Evolutionary conservation across 129 eudicot genomes (phyloP).

Genomic region (Solidago caesia): DNA sequence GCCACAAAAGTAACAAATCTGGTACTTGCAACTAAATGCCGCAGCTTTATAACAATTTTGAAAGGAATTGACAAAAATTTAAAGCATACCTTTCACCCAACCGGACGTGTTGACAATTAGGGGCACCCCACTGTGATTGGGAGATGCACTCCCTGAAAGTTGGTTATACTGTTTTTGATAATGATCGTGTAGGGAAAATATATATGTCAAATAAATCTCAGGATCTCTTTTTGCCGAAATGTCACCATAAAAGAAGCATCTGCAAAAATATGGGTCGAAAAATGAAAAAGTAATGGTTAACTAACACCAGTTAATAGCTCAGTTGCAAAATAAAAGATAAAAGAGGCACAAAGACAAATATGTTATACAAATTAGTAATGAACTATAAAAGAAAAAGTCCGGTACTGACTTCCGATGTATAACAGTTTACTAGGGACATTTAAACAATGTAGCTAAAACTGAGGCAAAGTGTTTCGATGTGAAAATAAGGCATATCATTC

Average conservation of each 20-base stretch:
- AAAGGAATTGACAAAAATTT: not conserved
- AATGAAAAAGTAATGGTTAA: not conserved
- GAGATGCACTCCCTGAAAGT: slow-evolving; percentile 26
- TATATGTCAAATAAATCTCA: slow-evolving; percentile 47
- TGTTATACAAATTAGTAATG: not conserved
- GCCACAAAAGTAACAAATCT: slow-evolving; percentile 22
- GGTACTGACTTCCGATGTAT: too few relatives aligned
- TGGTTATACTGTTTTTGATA: slow-evolving; percentile 42
- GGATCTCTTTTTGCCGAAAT: slow-evolving; percentile 91
- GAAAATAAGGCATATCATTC: not conserved
- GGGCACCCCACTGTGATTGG: slow-evolving; percentile 47
- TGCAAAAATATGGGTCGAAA: slow-evolving; percentile 31
- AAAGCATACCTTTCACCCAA: slow-evolving; percentile 87
- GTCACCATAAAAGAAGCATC: slow-evolving; percentile 96
- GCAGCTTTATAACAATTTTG: slow-evolving; percentile 3
- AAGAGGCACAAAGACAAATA: not conserved
- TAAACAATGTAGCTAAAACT: not conserved
- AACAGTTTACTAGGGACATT: too few relatives aligned
- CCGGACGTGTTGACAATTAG: slow-evolving; percentile 91
- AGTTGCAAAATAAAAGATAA: not conserved
- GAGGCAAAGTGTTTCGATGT: not conserved
- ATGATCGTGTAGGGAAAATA: slow-evolving; percentile 61
- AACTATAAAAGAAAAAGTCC: not conserved
- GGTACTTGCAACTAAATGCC: not conserved
- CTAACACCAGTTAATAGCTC: not conserved